phyloP scores from a whole-genome alignment of 768 basidiomycete species.

The Mycena epipterygia region DNA sequence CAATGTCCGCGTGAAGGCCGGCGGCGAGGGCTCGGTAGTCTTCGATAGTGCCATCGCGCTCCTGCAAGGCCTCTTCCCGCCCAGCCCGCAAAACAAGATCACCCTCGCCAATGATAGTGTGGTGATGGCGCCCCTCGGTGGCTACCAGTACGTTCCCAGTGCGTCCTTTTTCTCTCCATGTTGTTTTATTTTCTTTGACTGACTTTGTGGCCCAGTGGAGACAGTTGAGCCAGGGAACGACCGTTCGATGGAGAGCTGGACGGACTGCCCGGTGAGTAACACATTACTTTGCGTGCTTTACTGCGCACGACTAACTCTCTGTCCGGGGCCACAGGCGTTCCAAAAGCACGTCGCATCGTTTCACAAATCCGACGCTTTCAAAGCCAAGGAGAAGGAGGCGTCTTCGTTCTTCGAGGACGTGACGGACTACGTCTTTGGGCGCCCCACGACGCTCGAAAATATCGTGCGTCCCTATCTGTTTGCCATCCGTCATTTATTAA shows the following conservation, averaged over 20 bases:
- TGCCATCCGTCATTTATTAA: not conserved
- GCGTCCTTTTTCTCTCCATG: constrained; percentile 32
- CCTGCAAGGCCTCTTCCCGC: constrained; percentile 89
- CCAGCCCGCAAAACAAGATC: constrained; percentile 79
- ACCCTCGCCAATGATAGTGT: constrained; percentile 83
- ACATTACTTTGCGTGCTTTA: not conserved
- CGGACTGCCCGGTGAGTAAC: constrained; percentile 64
- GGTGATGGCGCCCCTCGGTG: constrained; percentile 79
- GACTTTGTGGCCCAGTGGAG: constrained; percentile 64
- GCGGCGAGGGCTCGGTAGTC: constrained; percentile 87
- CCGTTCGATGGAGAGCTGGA: constrained; percentile 88
- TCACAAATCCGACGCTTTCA: constrained; percentile 61
- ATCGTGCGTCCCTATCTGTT: constrained; percentile 51
- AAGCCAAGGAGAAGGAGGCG: constrained; percentile 52
- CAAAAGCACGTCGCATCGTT: constrained; percentile 58
- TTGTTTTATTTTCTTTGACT: not conserved
- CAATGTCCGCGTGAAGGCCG: constrained; percentile 84
- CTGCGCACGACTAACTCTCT: not conserved
- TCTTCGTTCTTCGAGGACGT: constrained; percentile 61
- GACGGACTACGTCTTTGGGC: constrained; percentile 64
- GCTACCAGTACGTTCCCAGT: constrained; percentile 92
- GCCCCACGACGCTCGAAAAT: constrained; percentile 61
- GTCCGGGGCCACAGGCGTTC: constrained; percentile 52
- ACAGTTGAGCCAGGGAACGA: constrained; percentile 90
- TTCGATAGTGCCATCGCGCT: constrained; percentile 90